phyloP scores from a whole-genome alignment of 352 stramenopile species.

The Phytophthora sojae region DNA sequence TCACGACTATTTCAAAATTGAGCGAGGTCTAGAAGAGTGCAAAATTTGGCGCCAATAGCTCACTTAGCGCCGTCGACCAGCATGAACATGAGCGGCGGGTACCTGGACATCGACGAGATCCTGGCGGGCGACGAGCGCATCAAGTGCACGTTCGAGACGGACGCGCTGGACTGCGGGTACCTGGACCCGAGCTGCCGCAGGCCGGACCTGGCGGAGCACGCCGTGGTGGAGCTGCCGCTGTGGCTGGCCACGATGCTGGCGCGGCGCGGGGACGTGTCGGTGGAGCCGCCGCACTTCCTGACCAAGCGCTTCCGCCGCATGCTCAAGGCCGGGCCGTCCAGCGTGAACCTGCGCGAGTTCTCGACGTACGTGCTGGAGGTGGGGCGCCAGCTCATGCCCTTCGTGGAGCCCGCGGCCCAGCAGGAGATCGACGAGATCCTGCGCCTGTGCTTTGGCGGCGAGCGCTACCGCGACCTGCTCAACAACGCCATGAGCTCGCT shows the following conservation, averaged over 20 bases:
- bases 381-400: conserved; percentile 61
- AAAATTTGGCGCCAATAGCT: not conserved
- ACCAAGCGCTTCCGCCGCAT: conserved; percentile 80
- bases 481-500: conserved; percentile 89
- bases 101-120: conserved; percentile 82
- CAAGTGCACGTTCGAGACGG: conserved; percentile 77
- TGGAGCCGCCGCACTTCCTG: conserved; percentile 71
- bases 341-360: conserved; percentile 82
- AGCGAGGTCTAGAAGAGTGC: not conserved
- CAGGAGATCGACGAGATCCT: conserved; percentile 83
- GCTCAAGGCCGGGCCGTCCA: conserved; percentile 79
- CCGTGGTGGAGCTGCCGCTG: conserved; percentile 76
- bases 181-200: conserved; percentile 72
- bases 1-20: too few relatives aligned
- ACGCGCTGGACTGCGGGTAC: conserved; percentile 76
- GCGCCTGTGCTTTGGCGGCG: conserved; percentile 74
- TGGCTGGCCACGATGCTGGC: conserved; percentile 75
- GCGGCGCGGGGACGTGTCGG: conserved; percentile 55
- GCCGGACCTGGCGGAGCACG: conserved; percentile 53
- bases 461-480: conserved; percentile 79
- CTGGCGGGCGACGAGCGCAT: conserved; percentile 83
- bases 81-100: conserved; percentile 38
- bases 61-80: not conserved
- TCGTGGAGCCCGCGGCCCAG: conserved; percentile 54
- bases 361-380: conserved; percentile 80